Evolutionary conservation across 257 asterid species (phyloP).

Genomic region (Orobanche coerulescens): DNA sequence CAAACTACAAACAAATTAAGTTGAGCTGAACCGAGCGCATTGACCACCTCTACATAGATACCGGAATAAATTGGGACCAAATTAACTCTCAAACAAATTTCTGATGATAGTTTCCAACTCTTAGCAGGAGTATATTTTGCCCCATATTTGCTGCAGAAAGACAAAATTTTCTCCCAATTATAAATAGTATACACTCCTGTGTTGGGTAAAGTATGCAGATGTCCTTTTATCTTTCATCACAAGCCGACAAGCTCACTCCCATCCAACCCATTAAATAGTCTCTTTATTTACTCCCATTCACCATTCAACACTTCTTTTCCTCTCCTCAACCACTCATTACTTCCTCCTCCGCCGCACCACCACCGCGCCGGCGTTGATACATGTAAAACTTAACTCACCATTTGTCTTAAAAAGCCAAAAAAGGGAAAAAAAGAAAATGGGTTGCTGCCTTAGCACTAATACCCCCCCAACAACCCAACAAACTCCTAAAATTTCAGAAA

Average conservation of each 20-base stretch:
- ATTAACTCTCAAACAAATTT: no score
- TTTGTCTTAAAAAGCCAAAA: background rate
- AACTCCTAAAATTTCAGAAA: background rate
- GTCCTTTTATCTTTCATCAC: background rate
- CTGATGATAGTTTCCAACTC: no score
- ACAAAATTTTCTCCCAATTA: background rate
- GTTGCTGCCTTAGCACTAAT: slow-evolving; percentile 46
- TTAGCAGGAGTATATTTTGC: no score
- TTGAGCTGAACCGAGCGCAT: no score
- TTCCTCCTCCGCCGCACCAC: slow-evolving; percentile 3
- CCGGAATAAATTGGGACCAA: no score
- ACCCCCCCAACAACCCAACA: slow-evolving; percentile 1
- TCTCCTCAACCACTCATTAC: background rate
- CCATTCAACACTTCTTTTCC: background rate
- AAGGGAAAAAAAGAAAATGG: slow-evolving; percentile 26
- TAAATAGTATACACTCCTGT: background rate
- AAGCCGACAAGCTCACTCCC: slow-evolving; percentile 3
- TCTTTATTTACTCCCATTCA: background rate
- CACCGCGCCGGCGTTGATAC: background rate
- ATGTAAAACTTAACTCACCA: background rate
- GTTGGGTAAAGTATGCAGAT: background rate
- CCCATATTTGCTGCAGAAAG: background rate
- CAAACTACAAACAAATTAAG: no score
- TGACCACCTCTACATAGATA: no score
- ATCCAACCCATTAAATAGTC: slow-evolving; percentile 28